Evolutionary conservation across 2,329 filamentous ascomycete species (phyloP).

Genomic region (Apiospora kogelbergensis): DNA sequence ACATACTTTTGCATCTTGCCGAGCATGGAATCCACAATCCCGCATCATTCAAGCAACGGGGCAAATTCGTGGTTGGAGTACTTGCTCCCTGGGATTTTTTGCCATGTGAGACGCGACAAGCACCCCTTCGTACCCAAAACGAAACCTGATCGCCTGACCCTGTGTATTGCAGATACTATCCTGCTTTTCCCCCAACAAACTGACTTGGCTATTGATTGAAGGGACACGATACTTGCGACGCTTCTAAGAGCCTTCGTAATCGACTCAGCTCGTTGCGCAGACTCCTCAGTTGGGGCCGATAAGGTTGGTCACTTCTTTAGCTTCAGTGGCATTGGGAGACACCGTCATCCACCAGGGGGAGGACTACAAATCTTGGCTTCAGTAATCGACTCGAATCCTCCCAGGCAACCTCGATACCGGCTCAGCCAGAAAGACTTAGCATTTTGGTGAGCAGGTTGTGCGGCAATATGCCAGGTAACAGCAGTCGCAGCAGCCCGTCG

Average conservation of each 20-base stretch:
- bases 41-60: conserved; percentile 5
- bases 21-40: neutral
- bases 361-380: neutral
- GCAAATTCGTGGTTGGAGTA: neutral
- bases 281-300: neutral
- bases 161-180: neutral
- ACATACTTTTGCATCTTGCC: neutral
- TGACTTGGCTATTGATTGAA: neutral
- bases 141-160: neutral
- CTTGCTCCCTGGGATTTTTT: neutral
- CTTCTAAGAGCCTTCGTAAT: neutral
- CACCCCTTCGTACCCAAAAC: neutral
- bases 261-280: neutral
- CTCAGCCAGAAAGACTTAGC: neutral
- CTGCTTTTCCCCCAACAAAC: neutral
- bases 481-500: conserved; percentile 9
- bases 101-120: conserved; percentile 5
- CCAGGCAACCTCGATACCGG: neutral
- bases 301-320: neutral
- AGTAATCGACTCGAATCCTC: neutral
- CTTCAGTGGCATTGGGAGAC: neutral
- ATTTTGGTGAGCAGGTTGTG: neutral
- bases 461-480: conserved; percentile 10
- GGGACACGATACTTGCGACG: too few relatives aligned
- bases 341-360: neutral